A percentile compares a stretch with the other conserved stretches of the same genome.
These are phyloP conservation scores for Paecilomyces sp. DNA, from an alignment of 2,329 filamentous ascomycete species.

Conservation along the genomic window DNA sequence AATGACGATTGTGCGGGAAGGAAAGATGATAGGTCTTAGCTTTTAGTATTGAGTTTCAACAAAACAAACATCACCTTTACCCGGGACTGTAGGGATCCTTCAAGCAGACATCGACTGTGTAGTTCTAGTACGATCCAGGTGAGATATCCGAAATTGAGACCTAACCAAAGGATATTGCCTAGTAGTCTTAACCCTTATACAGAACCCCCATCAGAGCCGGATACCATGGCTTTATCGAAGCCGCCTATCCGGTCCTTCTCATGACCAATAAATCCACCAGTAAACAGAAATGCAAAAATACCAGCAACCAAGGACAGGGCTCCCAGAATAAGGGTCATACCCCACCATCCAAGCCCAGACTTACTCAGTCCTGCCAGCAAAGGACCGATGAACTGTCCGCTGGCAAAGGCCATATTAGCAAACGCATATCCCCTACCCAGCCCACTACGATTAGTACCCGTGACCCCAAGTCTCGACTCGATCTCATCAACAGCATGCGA, in stretches of 20 bases:
- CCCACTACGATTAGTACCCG: neutral
- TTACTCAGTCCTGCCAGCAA: neutral
- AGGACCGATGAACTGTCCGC: slow-evolving; percentile 1
- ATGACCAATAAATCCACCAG: neutral
- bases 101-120: neutral
- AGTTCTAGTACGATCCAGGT: neutral
- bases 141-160: neutral
- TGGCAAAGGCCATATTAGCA: slow-evolving; percentile 4
- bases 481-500: neutral
- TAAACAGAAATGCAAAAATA: neutral
- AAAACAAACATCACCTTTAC: neutral
- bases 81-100: neutral
- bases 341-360: neutral
- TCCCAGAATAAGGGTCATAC: slow-evolving; percentile 3
- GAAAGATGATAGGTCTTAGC: neutral
- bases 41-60: neutral
- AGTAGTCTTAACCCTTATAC: neutral
- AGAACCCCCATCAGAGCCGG: neutral
- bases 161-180: neutral
- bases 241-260: neutral
- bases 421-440: slow-evolving; percentile 2
- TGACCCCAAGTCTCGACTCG: neutral
- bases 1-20: neutral
- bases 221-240: neutral
- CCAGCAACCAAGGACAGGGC: neutral